phyloP scores from a whole-genome alignment of 2,329 filamentous ascomycete species.

The Fusarium euwallaceae region DNA sequence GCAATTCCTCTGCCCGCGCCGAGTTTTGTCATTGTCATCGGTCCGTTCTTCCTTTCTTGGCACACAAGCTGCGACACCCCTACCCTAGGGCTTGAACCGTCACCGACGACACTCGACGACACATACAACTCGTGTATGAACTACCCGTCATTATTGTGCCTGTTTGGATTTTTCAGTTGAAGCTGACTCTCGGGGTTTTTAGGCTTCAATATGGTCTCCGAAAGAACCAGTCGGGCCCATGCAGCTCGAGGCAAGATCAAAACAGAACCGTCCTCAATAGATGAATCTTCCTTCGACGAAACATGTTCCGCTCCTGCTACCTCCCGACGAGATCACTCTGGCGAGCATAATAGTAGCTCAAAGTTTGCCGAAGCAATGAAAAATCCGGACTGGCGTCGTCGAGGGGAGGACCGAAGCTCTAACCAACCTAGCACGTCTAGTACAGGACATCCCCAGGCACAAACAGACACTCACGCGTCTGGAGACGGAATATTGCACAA shows the following conservation, averaged over 20 bases:
- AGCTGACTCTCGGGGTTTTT: background rate
- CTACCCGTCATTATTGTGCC: background rate
- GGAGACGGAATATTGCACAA: background rate
- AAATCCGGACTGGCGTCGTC: slow-evolving; percentile 53
- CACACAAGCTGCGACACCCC: background rate
- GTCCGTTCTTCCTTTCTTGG: background rate
- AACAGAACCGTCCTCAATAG: slow-evolving; percentile 14
- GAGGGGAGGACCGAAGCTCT: slow-evolving; percentile 30
- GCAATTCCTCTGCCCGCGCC: background rate
- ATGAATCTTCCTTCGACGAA: slow-evolving; percentile 30
- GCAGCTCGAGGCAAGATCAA: slow-evolving; percentile 7
- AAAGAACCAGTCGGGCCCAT: slow-evolving; percentile 17
- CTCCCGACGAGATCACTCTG: slow-evolving; percentile 28
- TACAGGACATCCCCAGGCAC: background rate
- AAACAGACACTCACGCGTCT: background rate
- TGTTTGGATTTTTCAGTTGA: background rate
- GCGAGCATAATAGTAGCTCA: slow-evolving; percentile 34
- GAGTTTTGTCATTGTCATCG: background rate
- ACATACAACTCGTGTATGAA: background rate
- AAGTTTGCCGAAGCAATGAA: slow-evolving; percentile 51
- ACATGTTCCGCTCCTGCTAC: slow-evolving; percentile 3
- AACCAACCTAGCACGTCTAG: slow-evolving; percentile 17
- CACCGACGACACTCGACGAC: background rate
- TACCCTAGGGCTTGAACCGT: background rate
- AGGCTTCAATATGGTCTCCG: slow-evolving; percentile 21